A percentile compares a stretch with the other conserved stretches of the same genome.
Conservation (phyloP, 1,284 basidiomycete genomes). For the Melampsora americana region DNA sequence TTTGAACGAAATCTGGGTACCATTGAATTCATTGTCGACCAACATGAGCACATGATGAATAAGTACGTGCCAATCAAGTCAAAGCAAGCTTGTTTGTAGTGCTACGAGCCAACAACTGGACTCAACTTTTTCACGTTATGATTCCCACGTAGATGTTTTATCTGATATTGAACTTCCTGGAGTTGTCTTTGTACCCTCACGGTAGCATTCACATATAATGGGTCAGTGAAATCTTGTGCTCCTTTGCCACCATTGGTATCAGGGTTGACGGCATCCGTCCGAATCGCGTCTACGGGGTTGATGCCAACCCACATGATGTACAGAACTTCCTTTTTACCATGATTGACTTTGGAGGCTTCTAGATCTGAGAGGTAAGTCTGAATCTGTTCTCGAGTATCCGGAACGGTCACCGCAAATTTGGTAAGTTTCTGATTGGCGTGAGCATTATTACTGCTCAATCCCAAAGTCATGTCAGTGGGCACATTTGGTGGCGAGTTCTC, state of each 20-base stretch:
- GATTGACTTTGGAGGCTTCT: conserved; percentile 9
- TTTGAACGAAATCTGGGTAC: conserved; percentile 16
- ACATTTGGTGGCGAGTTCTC: not conserved
- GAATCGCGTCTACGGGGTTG: conserved; percentile 30
- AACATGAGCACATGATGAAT: not conserved
- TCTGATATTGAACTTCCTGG: conserved; percentile 21
- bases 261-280: conserved; percentile 7
- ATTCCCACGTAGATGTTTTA: conserved; percentile 1
- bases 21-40: not conserved
- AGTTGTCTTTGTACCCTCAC: too few species aligned
- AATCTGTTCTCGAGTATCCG: conserved; percentile 35
- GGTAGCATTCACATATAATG: too few species aligned
- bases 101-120: not conserved
- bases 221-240: not conserved
- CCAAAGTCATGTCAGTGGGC: not conserved
- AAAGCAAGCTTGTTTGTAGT: not conserved
- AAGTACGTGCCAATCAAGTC: not conserved
- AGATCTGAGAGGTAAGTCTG: conserved; percentile 22
- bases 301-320: conserved; percentile 39
- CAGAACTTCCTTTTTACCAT: conserved; percentile 20
- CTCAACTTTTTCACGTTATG: conserved; percentile 29
- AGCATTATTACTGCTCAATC: conserved; percentile 22
- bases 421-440: conserved; percentile 17
- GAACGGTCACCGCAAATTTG: conserved; percentile 3
- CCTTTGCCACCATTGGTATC: conserved; percentile 5